Evolutionary conservation across 305 asterid species (phyloP).

Genomic region (Ajuga reptans): DNA sequence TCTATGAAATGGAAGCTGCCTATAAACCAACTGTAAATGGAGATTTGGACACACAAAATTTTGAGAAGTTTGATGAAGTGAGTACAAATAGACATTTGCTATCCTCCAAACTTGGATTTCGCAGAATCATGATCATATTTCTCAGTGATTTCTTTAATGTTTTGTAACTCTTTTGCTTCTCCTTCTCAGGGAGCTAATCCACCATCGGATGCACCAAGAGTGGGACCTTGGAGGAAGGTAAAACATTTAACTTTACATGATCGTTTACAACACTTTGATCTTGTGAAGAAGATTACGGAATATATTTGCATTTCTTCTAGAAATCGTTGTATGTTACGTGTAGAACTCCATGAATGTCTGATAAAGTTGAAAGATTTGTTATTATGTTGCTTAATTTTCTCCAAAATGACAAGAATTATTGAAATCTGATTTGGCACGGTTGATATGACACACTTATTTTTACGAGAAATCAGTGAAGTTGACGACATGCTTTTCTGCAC

Average conservation of each 20-base stretch:
- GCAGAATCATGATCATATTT: background rate
- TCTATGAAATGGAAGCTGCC: conserved; percentile 93
- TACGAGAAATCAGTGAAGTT: background rate
- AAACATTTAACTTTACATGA: background rate
- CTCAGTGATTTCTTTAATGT: background rate
- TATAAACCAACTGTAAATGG: conserved; percentile 87
- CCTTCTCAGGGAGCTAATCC: conserved; percentile 58
- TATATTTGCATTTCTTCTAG: background rate
- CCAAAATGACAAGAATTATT: background rate
- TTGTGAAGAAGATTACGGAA: background rate
- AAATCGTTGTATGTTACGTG: background rate
- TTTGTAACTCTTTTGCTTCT: conserved; percentile 9
- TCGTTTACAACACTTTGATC: background rate
- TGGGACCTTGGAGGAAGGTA: conserved; percentile 98
- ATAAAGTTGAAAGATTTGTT: too few species aligned
- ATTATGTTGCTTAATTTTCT: background rate
- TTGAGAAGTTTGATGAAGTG: conserved; percentile 87
- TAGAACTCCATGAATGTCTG: too few species aligned
- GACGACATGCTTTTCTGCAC: background rate
- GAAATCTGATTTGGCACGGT: background rate
- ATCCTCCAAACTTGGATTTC: background rate
- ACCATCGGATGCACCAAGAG: conserved; percentile 59
- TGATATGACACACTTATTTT: background rate
- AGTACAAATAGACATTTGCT: conserved; percentile 17
- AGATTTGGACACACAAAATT: conserved; percentile 89